Evolutionary conservation across 768 basidiomycete genomes (phyloP).

Genomic region (Termitomyces sp.): DNA sequence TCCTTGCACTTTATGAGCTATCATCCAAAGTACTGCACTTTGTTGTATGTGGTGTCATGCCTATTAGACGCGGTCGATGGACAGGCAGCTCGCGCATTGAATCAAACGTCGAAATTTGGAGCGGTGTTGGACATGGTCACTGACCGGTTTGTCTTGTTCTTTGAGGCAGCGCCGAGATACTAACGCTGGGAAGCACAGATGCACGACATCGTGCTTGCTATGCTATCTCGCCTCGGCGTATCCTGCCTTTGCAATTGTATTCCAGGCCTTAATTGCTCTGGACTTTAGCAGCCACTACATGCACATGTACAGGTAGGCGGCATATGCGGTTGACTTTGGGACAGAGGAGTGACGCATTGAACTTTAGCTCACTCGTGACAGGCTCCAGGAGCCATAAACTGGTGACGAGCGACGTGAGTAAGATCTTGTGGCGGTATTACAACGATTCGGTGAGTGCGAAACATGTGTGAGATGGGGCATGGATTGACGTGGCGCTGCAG

Average conservation of each 20-base stretch:
- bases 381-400: slow-evolving; percentile 92
- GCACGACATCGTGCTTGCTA: slow-evolving; percentile 92
- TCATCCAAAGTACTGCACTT: slow-evolving; percentile 89
- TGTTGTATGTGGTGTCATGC: slow-evolving; percentile 87
- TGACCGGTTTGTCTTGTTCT: slow-evolving; percentile 65
- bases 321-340: not conserved
- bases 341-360: slow-evolving; percentile 10
- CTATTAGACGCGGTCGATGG: slow-evolving; percentile 96
- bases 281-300: slow-evolving; percentile 99
- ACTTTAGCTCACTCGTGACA: slow-evolving; percentile 82
- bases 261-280: slow-evolving; percentile 94
- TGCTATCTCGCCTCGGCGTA: slow-evolving; percentile 93
- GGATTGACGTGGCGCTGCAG: slow-evolving; percentile 36
- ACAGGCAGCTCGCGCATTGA: slow-evolving; percentile 82
- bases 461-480: not conserved
- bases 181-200: slow-evolving; percentile 46
- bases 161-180: not conserved
- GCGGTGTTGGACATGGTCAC: slow-evolving; percentile 99
- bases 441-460: slow-evolving; percentile 74
- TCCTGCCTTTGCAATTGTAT: slow-evolving; percentile 77
- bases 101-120: slow-evolving; percentile 94
- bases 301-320: slow-evolving; percentile 96
- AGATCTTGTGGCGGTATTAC: slow-evolving; percentile 92
- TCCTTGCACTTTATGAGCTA: slow-evolving; percentile 93
- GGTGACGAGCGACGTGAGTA: slow-evolving; percentile 89